Base-by-base conservation (phyloP, 176 grass and related monocot genomes). In the Miscanthus lutarioriparius region DNA sequence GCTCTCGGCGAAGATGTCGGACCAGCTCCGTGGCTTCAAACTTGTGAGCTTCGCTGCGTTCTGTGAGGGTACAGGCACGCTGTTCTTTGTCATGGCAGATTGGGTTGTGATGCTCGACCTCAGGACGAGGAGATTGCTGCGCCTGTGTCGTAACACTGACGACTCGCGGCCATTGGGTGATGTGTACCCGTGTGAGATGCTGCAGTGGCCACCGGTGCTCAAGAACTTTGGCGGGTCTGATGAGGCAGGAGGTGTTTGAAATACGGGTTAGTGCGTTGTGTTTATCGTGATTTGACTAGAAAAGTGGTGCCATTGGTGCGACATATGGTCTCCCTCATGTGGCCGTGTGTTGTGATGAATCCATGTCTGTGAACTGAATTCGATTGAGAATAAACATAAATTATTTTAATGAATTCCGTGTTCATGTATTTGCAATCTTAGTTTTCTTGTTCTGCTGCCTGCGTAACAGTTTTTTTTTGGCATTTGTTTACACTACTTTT, bases 71-170 rank as follows among this genome's bases (percentile, higher is more conserved):
- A 94, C 64, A 7, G 64, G 66, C 22, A 25, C 74, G 3, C 20
- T 94, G 39, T 81, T 94, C 68, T 86, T 91, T 22, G 11, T 87
- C 54, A 86, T 94, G 89, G 84, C 83, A 14, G 89, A 94, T n/a
- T 66, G 84, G 69, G 89, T 94, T 13, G 81, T 94, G 38, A 49
- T 72, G 0, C 85, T 91, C 6, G 36, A 89, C n/a, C 64, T 76
- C 2, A 67, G 73, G 53, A 56, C 72, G 3, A 4, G 76, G 30
- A 75, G 11, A 61, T 49, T 94, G 84, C 72, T 85, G 87, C 77
- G 20, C 44, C 70, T 94, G 11, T 89, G 89, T 86, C 69, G 2
- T 39, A 94, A 86, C 33, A 22, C 64, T 2, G 86, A 94, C 11
- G 70, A 71, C n/a, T 7, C 0, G 3, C 32, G 75, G 6, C 89